These are phyloP conservation scores for Lycium barbarum DNA, from an alignment of 257 asterid genomes.

Conservation along the genomic window DNA sequence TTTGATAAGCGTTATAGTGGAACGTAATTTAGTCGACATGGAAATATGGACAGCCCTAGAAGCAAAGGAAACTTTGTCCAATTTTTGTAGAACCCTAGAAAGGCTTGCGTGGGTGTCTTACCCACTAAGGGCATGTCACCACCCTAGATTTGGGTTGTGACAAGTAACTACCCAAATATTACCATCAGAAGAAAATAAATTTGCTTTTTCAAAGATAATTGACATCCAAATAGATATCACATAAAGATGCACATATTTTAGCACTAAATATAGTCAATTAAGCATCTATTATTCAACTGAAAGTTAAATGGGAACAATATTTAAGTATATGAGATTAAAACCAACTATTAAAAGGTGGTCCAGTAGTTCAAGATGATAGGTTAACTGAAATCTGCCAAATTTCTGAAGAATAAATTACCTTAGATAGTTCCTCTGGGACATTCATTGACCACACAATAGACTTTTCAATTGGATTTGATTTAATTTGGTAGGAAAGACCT, in stretches of 20 bases:
- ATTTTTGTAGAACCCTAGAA: not conserved
- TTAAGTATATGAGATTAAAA: not conserved
- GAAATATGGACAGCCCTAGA: not conserved
- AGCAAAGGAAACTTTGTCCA: not conserved
- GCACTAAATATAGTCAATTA: conserved; percentile 4
- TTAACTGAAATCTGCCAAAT: conserved; percentile 24
- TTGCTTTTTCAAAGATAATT: not conserved
- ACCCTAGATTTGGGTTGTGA: not conserved
- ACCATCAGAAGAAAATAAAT: not conserved
- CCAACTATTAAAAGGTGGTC: not conserved
- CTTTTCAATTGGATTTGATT: conserved; percentile 76
- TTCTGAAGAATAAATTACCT: conserved; percentile 43
- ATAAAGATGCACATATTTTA: conserved; percentile 8
- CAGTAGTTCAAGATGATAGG: not conserved
- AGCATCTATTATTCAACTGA: conserved; percentile 19
- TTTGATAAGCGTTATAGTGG: not conserved
- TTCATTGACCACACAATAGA: conserved; percentile 82
- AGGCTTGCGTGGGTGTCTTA: not conserved
- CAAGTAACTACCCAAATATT: not conserved
- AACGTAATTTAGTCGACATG: not conserved
- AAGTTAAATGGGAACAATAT: not conserved
- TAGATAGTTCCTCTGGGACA: conserved; percentile 66
- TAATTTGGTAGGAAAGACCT: conserved; percentile 73
- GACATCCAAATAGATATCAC: not conserved
- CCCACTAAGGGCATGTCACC: not conserved